These are phyloP conservation scores for Entonaema liquescens DNA, from an alignment of 495 filamentous ascomycete genomes.

Conservation along the genomic window DNA sequence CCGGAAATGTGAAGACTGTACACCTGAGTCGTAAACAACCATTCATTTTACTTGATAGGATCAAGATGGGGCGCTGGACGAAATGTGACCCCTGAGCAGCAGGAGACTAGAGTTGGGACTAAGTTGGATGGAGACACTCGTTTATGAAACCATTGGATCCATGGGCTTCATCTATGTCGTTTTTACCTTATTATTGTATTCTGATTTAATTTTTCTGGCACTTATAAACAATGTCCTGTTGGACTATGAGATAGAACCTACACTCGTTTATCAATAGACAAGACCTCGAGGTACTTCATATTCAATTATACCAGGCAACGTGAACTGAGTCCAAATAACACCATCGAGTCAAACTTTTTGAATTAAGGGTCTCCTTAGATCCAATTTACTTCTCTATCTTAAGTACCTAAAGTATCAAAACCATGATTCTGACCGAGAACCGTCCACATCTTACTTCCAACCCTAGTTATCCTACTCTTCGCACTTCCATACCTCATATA, in stretches of 20 bases:
- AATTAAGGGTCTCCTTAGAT: too few relatives aligned
- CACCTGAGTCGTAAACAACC: neutral
- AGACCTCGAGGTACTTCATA: constrained; percentile 29
- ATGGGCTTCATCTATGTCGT: constrained; percentile 1
- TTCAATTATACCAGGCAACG: too few relatives aligned
- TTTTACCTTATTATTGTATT: constrained; percentile 6
- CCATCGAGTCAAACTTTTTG: neutral
- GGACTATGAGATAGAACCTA: neutral
- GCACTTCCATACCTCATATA: too few relatives aligned
- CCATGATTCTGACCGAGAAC: too few relatives aligned
- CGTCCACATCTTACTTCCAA: too few relatives aligned
- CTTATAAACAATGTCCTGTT: neutral
- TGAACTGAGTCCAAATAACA: too few relatives aligned
- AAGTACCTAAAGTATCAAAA: too few relatives aligned
- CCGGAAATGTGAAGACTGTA: neutral
- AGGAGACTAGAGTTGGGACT: neutral
- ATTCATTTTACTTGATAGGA: neutral
- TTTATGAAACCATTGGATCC: constrained; percentile 3
- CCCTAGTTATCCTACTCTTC: too few relatives aligned
- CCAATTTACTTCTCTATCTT: too few relatives aligned
- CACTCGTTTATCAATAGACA: constrained; percentile 21
- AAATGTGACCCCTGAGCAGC: neutral
- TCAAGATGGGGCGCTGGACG: neutral
- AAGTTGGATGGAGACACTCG: constrained; percentile 4
- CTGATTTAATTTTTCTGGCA: neutral